A percentile compares a stretch with the other conserved stretches of the same genome.
These are phyloP conservation scores for Bifiguratus adelaidae DNA, from an alignment of 192 early-diverging fungal genomes.

Conservation along the genomic window DNA sequence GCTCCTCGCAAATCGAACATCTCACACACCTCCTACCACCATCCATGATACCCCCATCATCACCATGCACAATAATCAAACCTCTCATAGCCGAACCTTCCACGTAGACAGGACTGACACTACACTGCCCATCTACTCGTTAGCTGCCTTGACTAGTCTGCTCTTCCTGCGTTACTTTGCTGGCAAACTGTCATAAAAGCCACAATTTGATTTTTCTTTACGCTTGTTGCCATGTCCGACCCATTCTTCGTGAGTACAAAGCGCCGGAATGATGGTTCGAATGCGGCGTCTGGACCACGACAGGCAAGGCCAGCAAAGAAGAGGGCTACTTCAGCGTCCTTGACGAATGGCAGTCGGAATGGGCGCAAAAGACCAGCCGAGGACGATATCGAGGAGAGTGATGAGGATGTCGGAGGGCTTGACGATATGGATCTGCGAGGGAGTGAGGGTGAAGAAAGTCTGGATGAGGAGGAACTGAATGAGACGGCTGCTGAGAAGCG, in stretches of 20 bases:
- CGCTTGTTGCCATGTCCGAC: slow-evolving; percentile 2
- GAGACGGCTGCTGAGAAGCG: slow-evolving; percentile 94
- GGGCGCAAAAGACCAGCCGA: slow-evolving; percentile 7
- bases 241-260: not conserved
- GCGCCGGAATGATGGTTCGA: not conserved
- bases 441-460: slow-evolving; percentile 42
- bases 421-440: slow-evolving; percentile 43
- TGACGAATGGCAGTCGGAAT: not conserved
- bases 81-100: too few relatives aligned
- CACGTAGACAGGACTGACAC: too few relatives aligned
- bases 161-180: too few relatives aligned
- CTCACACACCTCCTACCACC: too few relatives aligned
- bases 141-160: too few relatives aligned
- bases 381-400: slow-evolving; percentile 34
- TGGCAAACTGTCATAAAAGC: too few relatives aligned
- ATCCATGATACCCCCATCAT: too few relatives aligned
- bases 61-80: too few relatives aligned
- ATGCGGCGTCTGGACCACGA: not conserved
- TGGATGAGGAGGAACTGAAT: slow-evolving; percentile 48
- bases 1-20: too few relatives aligned
- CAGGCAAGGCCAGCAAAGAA: not conserved
- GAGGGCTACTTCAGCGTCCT: too few relatives aligned
- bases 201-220: too few relatives aligned
- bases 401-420: slow-evolving; percentile 38
- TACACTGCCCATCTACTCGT: too few relatives aligned